Evolutionary conservation across 257 asterid genomes (phyloP), one percentile per base, ranked within the genome.

Genomic region (Penstemon barbatus): DNA sequence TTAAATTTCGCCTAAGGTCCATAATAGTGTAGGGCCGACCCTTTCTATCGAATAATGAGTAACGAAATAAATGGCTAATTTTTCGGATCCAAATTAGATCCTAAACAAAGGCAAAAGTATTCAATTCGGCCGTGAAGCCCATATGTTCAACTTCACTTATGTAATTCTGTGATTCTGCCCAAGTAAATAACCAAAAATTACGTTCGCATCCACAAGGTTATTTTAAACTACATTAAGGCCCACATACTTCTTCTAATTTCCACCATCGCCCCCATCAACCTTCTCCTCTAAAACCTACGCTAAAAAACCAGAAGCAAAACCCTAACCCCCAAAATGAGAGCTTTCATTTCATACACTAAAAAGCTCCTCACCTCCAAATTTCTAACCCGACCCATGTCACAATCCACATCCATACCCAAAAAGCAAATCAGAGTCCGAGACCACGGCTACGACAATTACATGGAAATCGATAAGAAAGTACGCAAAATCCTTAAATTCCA

Each of bases 381-480:
- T 40, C 46, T 73, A 13, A 44, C 39, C 7, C 81, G 93, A 61
- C 58, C 82, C 57, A 81, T 91, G 83, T 81, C 96, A 15, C 91
- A 91, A 52, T 89, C 95, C 60, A 91, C 95, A 39, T 87, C 95
- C 71, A 89, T 91, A 38, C 96, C 97, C 71, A 84, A 65, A 49
- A 89, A 86, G 57, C 97, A 86, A 68, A 81, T 70, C 6, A 84
- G 97, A 7, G 83, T 89, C 57, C 88, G 96, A 4, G 98, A 91
- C 77, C 98, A 91, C 12, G 95, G 84, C 65, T 89, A 55, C 75
- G 96, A 91, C 73, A 71, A 89, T 59, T 87, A 82, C 83, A 89
- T 91, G 98, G 96, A 91, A 70, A 74, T 91, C 74, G 88, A 89
- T 57, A 91, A 91, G 69, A 91, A 89, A 57, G 84, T 79, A 3